Evolutionary conservation across 768 basidiomycete genomes (phyloP), one percentile per base, ranked within the genome.

Genomic region (Mycena filopes): DNA sequence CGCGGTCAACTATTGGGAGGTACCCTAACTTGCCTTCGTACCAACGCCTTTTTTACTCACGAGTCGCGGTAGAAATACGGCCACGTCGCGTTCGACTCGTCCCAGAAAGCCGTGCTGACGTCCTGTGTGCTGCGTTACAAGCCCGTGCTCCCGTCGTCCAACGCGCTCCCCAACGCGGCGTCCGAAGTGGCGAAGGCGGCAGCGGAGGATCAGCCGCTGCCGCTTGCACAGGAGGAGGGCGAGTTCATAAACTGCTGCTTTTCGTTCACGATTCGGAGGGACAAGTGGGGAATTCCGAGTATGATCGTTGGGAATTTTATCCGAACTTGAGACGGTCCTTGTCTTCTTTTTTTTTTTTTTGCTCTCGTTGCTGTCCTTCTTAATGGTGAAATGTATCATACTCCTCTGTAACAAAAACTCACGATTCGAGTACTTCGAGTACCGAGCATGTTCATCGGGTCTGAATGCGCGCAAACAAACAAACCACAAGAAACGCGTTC

Each of bases 1-100:
- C 1, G 95, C 96, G 3, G 96, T 98, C 43, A 95, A 96, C 75
- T 98, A 98, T 73, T 98, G 95, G 95, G 96, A 99, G 89, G 95
- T 92, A 20, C 36, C 45, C 60, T 12, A 26, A 28, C 5, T 18
- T 20, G 2, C 26, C 46, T 50, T n/a, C n/a, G n/a, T n/a, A n/a
- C n/a, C n/a, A n/a, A n/a, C n/a, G n/a, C n/a, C 60, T 29, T 33
- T n/a, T 64, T 53, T 13, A 48, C 51, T 18, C 7, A 16, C 18
- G 15, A 25, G 9, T 10, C 12, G 21, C 41, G 33, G 21, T 76
- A 95, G 93, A 96, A 98, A 91, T 98, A 98, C 72, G 95, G 95
- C 59, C 88, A 92, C 60, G 93, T 96, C 68, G 95, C 95, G 0
- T 96, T 96, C 67, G 93, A 96, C 78, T 89, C 91, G n/a, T 85